These are phyloP conservation scores for Hyaloperonospora arabidopsidis DNA, from an alignment of 352 stramenopile genomes.

Conservation along the genomic window DNA sequence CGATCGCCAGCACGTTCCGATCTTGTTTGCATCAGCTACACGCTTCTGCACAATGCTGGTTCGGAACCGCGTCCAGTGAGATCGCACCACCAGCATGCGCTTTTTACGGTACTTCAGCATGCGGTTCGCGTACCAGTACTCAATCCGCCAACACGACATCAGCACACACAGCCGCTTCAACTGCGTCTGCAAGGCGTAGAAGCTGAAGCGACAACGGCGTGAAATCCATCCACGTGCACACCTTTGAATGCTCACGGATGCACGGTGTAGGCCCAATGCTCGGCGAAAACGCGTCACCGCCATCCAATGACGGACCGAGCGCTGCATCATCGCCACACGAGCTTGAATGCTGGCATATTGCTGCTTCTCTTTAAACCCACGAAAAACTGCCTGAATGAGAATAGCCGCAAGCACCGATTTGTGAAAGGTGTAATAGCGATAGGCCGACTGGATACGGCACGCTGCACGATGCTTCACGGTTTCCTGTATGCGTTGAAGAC, in stretches of 20 bases:
- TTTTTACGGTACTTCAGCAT: constrained; percentile 23
- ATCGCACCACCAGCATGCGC: constrained; percentile 19
- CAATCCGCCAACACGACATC: constrained; percentile 43
- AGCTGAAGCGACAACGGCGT: constrained; percentile 35
- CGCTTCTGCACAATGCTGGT: constrained; percentile 29
- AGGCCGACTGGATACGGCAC: constrained; percentile 24
- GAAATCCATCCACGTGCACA: constrained; percentile 33
- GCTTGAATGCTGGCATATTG: constrained; percentile 10
- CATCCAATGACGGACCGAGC: constrained; percentile 15
- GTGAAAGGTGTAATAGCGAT: constrained; percentile 20
- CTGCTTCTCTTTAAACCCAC: constrained; percentile 17
- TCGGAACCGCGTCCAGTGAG: constrained; percentile 29
- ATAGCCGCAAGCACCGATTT: constrained; percentile 21
- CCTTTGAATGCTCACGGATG: constrained; percentile 41
- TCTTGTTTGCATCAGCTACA: constrained; percentile 16
- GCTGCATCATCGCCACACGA: constrained; percentile 20
- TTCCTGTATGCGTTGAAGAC: constrained; percentile 20
- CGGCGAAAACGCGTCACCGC: constrained; percentile 11
- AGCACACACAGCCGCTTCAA: constrained; percentile 31
- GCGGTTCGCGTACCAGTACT: constrained; percentile 35
- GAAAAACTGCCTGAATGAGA: constrained; percentile 26
- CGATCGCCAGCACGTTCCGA: constrained; percentile 30
- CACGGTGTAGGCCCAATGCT: constrained; percentile 17
- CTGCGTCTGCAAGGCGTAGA: constrained; percentile 32
- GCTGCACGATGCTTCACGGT: constrained; percentile 28